These are phyloP conservation scores for Arthrobotrys megalospora DNA, from an alignment of 2,329 filamentous ascomycete species.

Conservation along the genomic window DNA sequence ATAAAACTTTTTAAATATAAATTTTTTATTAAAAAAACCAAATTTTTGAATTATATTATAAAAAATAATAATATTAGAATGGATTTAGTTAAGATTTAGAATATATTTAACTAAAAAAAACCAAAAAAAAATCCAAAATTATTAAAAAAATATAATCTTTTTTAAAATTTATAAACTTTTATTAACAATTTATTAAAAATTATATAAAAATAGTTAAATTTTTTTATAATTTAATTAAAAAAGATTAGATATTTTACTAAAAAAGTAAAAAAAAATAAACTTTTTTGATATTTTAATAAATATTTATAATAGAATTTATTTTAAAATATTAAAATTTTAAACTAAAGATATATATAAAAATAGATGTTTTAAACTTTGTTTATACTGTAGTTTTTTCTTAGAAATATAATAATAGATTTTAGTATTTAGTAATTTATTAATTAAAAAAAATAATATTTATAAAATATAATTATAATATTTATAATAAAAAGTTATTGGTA, in stretches of 20 bases:
- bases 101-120: too few relatives aligned
- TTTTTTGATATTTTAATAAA: not conserved
- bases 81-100: too few relatives aligned
- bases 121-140: too few relatives aligned
- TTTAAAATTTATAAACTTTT: not conserved
- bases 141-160: not conserved
- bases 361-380: too few relatives aligned
- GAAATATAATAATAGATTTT: too few relatives aligned
- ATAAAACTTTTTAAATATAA: too few relatives aligned
- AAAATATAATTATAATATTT: slow-evolving; percentile 40
- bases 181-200: slow-evolving; percentile 1
- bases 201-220: slow-evolving; percentile 3
- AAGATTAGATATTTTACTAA: not conserved
- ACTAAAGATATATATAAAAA: too few relatives aligned
- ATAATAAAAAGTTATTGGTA: slow-evolving; percentile 26
- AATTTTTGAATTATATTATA: too few relatives aligned
- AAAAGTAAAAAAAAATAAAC: not conserved
- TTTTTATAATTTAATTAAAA: slow-evolving; percentile 4
- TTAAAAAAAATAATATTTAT: slow-evolving; percentile 36
- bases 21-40: too few relatives aligned
- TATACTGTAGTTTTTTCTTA: too few relatives aligned
- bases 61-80: too few relatives aligned
- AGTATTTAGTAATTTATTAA: not conserved
- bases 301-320: slow-evolving; percentile 30
- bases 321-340: slow-evolving; percentile 2